A percentile compares a stretch with the other conserved stretches of the same genome.
Conservation (phyloP, 78 protist genomes). For the Cavenderia fasciculata region DNA sequence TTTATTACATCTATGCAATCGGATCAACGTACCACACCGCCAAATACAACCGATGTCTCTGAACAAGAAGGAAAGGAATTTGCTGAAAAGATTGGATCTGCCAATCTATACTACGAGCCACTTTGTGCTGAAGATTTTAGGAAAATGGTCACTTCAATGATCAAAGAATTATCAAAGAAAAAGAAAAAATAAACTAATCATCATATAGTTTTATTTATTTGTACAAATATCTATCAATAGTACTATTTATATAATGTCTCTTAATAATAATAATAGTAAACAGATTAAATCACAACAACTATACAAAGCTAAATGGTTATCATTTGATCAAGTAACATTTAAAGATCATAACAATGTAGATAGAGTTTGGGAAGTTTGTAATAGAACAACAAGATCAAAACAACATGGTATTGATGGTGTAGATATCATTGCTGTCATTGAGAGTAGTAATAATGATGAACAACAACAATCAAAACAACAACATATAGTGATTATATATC, state of each 20-base stretch:
- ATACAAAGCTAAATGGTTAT: conserved; percentile 37
- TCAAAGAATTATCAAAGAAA: conserved; percentile 58
- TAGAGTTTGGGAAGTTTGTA: conserved; percentile 50
- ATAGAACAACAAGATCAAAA: conserved; percentile 40
- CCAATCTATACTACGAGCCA: conserved; percentile 42
- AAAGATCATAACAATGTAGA: conserved; percentile 17
- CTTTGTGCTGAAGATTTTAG: conserved; percentile 12
- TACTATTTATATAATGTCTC: too few species aligned
- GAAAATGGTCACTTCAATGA: conserved; percentile 14
- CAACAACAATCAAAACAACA: too few species aligned
- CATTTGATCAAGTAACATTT: conserved; percentile 20
- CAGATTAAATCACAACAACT: background rate
- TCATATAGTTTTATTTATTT: background rate
- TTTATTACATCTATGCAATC: conserved; percentile 39
- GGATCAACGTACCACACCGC: conserved; percentile 26
- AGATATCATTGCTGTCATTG: conserved; percentile 65
- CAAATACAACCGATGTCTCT: conserved; percentile 32
- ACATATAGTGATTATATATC: conserved; percentile 10
- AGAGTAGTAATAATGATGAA: background rate
- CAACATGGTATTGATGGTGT: conserved; percentile 68
- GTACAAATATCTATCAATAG: too few species aligned
- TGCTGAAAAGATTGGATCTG: conserved; percentile 33
- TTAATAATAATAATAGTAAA: background rate
- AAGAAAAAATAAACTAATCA: conserved; percentile 17
- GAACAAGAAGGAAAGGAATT: conserved; percentile 36